A percentile compares a stretch with the other conserved stretches of the same genome.
Conservation (phyloP, 1,139 yeast genomes). For the Candida glucosophila region DNA sequence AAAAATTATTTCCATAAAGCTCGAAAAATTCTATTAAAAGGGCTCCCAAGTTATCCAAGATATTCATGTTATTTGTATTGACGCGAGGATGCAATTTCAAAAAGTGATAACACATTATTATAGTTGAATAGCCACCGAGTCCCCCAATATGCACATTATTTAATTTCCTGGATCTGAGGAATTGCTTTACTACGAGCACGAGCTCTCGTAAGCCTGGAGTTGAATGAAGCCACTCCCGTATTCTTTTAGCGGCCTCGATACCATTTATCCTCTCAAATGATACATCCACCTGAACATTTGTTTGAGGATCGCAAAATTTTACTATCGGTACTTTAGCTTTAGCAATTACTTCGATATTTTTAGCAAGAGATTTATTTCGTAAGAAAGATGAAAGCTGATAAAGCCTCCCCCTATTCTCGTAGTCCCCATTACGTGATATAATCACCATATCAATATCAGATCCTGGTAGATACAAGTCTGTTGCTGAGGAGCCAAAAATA, state of each 20-base stretch:
- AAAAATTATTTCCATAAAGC: slow-evolving; percentile 87
- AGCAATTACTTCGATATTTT: slow-evolving; percentile 77
- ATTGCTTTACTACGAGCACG: slow-evolving; percentile 80
- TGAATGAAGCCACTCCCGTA: slow-evolving; percentile 62
- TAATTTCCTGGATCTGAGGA: slow-evolving; percentile 66
- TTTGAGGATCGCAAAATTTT: slow-evolving; percentile 72
- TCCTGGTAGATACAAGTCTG: slow-evolving; percentile 89
- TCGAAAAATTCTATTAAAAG: slow-evolving; percentile 88
- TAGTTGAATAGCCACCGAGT: slow-evolving; percentile 88
- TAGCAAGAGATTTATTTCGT: slow-evolving; percentile 55
- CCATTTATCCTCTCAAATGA: slow-evolving; percentile 91
- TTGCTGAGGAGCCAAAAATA: slow-evolving; percentile 94
- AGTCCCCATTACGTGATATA: slow-evolving; percentile 53
- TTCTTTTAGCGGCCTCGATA: slow-evolving; percentile 72
- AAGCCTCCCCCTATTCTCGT: slow-evolving; percentile 59
- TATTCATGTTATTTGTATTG: slow-evolving; percentile 55
- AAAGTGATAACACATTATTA: slow-evolving; percentile 80
- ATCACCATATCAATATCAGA: slow-evolving; percentile 96
- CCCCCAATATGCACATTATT: slow-evolving; percentile 97
- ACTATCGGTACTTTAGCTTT: slow-evolving; percentile 94
- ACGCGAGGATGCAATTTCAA: slow-evolving; percentile 74
- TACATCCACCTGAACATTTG: slow-evolving; percentile 76
- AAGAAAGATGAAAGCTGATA: slow-evolving; percentile 71
- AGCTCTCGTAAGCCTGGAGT: slow-evolving; percentile 82
- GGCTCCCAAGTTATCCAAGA: slow-evolving; percentile 76